phyloP scores from a whole-genome alignment of 2,329 filamentous ascomycete genomes.

The Colletotrichum navitas region DNA sequence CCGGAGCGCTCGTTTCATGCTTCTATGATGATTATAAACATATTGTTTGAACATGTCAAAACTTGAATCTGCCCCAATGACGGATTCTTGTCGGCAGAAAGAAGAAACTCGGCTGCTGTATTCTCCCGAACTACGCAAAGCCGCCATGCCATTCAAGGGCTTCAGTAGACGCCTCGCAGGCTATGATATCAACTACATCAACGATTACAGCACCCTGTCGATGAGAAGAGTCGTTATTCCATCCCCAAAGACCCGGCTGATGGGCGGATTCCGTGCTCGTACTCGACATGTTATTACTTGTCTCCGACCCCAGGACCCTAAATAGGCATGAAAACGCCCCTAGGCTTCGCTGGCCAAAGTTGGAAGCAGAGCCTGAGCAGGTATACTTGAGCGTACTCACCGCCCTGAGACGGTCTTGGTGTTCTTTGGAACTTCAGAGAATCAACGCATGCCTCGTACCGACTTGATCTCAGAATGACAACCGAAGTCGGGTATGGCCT shows the following conservation, averaged over 20 bases:
- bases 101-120: neutral
- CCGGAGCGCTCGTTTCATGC: neutral
- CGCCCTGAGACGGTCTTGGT: neutral
- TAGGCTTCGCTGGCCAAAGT: neutral
- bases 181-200: neutral
- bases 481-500: neutral
- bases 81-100: neutral
- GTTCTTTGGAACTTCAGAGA: neutral
- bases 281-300: neutral
- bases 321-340: neutral
- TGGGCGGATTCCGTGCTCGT: neutral
- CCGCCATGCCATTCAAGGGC: neutral
- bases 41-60: neutral
- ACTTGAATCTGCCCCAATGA: neutral
- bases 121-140: neutral
- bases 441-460: neutral
- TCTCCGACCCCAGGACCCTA: neutral
- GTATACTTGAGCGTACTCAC: neutral
- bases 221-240: neutral
- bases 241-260: neutral
- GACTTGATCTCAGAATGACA: neutral
- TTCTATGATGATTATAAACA: neutral
- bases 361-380: neutral
- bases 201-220: neutral
- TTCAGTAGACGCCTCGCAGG: neutral